Evolutionary conservation across 805 yeast species (phyloP).

Genomic region (Scheffersomyces lignosus): DNA sequence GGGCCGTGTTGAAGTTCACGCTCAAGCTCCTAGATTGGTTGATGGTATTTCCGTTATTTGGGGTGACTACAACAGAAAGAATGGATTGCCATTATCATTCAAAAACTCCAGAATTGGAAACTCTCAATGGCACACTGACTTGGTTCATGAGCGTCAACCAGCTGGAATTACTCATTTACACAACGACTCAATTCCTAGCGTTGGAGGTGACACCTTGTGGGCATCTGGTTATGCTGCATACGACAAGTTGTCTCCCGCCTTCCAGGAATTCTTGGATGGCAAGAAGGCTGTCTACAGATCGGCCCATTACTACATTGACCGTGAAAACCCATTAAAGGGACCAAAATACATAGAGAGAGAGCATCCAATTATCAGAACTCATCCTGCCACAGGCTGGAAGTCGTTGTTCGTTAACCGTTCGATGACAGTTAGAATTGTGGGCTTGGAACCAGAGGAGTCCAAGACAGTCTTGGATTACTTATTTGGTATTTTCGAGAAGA

Average conservation of each 20-base stretch:
- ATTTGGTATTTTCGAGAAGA: conserved; percentile 18
- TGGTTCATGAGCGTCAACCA: conserved; percentile 36
- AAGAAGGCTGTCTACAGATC: conserved; percentile 47
- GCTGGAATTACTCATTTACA: conserved; percentile 41
- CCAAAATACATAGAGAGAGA: conserved; percentile 27
- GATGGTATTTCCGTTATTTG: conserved; percentile 32
- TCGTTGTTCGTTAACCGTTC: conserved; percentile 28
- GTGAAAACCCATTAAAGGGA: conserved; percentile 34
- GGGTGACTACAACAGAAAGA: conserved; percentile 27
- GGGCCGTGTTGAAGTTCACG: conserved; percentile 29
- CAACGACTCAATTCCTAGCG: conserved; percentile 32
- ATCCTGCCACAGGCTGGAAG: conserved; percentile 36
- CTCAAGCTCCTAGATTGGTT: conserved; percentile 15
- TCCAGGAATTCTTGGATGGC: conserved; percentile 53
- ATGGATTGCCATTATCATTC: conserved; percentile 28
- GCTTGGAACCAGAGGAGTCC: conserved; percentile 28
- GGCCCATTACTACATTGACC: conserved; percentile 39
- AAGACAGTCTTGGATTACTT: conserved; percentile 12
- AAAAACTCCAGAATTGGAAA: conserved; percentile 25
- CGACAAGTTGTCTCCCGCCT: conserved; percentile 53
- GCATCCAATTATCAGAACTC: conserved; percentile 31
- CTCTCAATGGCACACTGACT: conserved; percentile 37
- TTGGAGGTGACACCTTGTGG: conserved; percentile 62
- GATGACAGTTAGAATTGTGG: conserved; percentile 31
- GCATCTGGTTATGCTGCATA: conserved; percentile 58